Conservation (phyloP, 495 filamentous ascomycete genomes). For the Pyrenula aspistea region DNA sequence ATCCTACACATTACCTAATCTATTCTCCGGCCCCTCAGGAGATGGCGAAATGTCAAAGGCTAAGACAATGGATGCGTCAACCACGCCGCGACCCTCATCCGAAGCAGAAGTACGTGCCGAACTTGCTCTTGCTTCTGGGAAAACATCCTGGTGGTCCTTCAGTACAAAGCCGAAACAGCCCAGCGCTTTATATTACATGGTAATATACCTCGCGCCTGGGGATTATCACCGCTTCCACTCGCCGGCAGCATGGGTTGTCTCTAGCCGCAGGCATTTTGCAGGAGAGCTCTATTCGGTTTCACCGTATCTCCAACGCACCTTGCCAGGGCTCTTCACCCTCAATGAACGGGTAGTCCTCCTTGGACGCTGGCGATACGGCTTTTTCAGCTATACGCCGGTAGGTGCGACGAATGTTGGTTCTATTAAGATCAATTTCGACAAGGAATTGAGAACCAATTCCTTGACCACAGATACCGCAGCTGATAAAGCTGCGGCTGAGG, state of each 20-base stretch:
- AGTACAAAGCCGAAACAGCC: conserved; percentile 40
- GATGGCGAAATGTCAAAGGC: conserved; percentile 14
- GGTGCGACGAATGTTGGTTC: conserved; percentile 98
- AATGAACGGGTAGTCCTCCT: conserved; percentile 94
- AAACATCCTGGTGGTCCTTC: conserved; percentile 61
- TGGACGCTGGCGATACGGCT: conserved; percentile 91
- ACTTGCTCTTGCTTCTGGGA: conserved; percentile 53
- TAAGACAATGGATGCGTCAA: conserved; percentile 47
- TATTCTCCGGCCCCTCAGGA: conserved; percentile 62
- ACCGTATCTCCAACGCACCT: conserved; percentile 80
- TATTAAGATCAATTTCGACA: conserved; percentile 95
- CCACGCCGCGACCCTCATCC: conserved; percentile 48
- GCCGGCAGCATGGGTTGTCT: conserved; percentile 85
- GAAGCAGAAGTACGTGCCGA: conserved; percentile 77
- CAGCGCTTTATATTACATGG: conserved; percentile 75
- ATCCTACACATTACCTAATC: conserved; percentile 80
- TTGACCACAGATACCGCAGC: conserved; percentile 82
- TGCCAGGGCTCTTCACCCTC: conserved; percentile 88
- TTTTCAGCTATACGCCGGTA: conserved; percentile 92
- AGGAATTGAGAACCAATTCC: conserved; percentile 85
- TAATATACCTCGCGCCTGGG: conserved; percentile 95
- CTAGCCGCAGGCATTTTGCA: conserved; percentile 85
- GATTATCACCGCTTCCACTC: conserved; percentile 99
- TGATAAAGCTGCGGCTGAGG: conserved; percentile 56
- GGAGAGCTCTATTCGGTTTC: conserved; percentile 92